Conservation (phyloP, 1,284 basidiomycete species). For the Coniophora puteana region DNA sequence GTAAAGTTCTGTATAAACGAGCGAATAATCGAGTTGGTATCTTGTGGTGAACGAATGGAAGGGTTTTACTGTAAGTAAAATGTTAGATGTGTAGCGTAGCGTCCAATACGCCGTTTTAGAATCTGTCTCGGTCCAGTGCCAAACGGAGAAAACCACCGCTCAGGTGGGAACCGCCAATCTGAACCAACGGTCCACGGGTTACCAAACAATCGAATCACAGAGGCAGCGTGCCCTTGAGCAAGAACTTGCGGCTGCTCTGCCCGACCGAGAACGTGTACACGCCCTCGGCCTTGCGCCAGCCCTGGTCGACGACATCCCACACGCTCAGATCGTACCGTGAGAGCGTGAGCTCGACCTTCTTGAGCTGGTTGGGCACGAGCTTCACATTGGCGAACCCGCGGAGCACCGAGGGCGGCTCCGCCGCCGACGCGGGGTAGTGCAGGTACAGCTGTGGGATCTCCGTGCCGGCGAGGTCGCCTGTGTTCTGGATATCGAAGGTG, state of each 20-base stretch:
- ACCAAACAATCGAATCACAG: too few species aligned
- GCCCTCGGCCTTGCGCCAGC: slow-evolving; percentile 43
- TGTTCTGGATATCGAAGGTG: slow-evolving; percentile 57
- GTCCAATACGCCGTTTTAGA: too few species aligned
- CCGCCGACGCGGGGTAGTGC: slow-evolving; percentile 50
- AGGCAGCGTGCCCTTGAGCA: slow-evolving; percentile 37
- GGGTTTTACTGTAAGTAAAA: too few species aligned
- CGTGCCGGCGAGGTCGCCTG: slow-evolving; percentile 48
- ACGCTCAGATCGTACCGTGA: slow-evolving; percentile 62
- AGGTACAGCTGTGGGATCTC: slow-evolving; percentile 70
- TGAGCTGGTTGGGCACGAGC: slow-evolving; percentile 42
- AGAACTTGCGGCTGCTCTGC: slow-evolving; percentile 48
- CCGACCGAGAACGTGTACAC: slow-evolving; percentile 44
- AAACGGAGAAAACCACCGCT: too few species aligned
- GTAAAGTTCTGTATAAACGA: too few species aligned
- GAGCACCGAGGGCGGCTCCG: slow-evolving; percentile 58
- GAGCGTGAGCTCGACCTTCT: slow-evolving; percentile 48
- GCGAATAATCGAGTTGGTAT: too few species aligned
- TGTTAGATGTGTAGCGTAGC: too few species aligned
- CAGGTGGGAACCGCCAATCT: too few species aligned
- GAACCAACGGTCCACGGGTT: too few species aligned
- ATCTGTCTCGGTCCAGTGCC: too few species aligned
- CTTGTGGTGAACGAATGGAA: too few species aligned
- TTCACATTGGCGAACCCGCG: slow-evolving; percentile 64
- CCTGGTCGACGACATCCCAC: slow-evolving; percentile 52